Evolutionary conservation across 331 rosid species (phyloP).

Genomic region (Malus hybrid): DNA sequence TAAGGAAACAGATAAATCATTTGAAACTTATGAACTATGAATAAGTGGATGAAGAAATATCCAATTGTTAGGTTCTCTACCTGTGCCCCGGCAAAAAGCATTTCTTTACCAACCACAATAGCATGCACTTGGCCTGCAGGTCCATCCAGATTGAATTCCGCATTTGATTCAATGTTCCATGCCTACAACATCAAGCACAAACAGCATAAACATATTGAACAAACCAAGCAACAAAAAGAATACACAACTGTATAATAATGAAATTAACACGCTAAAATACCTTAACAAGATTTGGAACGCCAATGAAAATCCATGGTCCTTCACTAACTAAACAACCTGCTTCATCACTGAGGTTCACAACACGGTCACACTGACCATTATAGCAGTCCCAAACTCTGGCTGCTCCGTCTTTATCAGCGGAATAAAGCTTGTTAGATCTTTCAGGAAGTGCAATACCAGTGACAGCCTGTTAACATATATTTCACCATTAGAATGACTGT

Average conservation of each 20-base stretch:
- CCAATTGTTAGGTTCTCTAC: slow-evolving; percentile 8
- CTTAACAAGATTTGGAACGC: slow-evolving; percentile 25
- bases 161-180: slow-evolving; percentile 24
- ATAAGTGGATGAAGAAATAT: neutral
- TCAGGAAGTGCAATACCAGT: slow-evolving; percentile 39
- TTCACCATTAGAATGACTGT: neutral
- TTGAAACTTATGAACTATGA: neutral
- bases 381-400: slow-evolving; percentile 34
- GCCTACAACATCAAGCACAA: slow-evolving; percentile 28
- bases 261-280: neutral
- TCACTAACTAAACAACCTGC: slow-evolving; percentile 28
- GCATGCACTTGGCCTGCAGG: slow-evolving; percentile 32
- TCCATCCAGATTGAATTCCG: slow-evolving; percentile 23
- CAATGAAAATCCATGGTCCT: slow-evolving; percentile 41
- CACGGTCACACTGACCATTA: slow-evolving; percentile 24
- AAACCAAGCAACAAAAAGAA: neutral
- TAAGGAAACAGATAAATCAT: neutral
- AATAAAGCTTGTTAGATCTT: slow-evolving; percentile 32
- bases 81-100: slow-evolving; percentile 30
- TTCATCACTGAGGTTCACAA: slow-evolving; percentile 16
- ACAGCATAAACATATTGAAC: neutral
- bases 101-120: slow-evolving; percentile 22
- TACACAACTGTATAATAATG: neutral
- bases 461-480: slow-evolving; percentile 17
- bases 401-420: slow-evolving; percentile 30